Evolutionary conservation across 2,329 filamentous ascomycete genomes (phyloP).

Genomic region (Mycosphaerella arachidis): DNA sequence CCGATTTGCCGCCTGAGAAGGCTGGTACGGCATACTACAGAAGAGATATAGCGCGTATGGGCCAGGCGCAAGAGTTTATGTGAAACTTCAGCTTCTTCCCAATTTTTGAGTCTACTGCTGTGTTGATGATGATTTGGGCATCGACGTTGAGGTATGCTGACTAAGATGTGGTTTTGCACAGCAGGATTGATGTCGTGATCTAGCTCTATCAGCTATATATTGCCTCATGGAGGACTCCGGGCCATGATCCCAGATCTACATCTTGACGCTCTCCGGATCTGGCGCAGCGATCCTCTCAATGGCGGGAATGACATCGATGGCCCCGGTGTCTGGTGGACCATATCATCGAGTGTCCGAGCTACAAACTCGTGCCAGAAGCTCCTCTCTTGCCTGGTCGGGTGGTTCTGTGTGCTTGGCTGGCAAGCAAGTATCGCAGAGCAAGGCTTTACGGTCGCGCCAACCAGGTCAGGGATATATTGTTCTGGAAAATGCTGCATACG

Average conservation of each 20-base stretch:
- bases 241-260: constrained; percentile 23
- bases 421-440: constrained; percentile 39
- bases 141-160: constrained; percentile 9
- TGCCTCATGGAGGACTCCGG: constrained; percentile 28
- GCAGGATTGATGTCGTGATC: not conserved
- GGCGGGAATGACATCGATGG: constrained; percentile 26
- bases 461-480: constrained; percentile 47
- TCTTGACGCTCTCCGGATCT: constrained; percentile 23
- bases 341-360: constrained; percentile 37
- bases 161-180: no score
- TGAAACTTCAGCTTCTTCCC: constrained; percentile 24
- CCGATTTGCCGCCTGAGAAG: constrained; percentile 21
- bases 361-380: constrained; percentile 38
- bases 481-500: constrained; percentile 41
- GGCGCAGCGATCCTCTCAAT: constrained; percentile 22
- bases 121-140: constrained; percentile 31
- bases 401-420: constrained; percentile 41
- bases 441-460: constrained; percentile 42
- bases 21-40: constrained; percentile 17
- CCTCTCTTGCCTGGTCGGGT: constrained; percentile 41
- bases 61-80: constrained; percentile 19
- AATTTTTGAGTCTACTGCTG: constrained; percentile 27
- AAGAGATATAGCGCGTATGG: constrained; percentile 22
- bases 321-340: constrained; percentile 35
- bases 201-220: constrained; percentile 23